Evolutionary conservation across 2,329 filamentous ascomycete species (phyloP).

Genomic region (Aspergillus sp.): DNA sequence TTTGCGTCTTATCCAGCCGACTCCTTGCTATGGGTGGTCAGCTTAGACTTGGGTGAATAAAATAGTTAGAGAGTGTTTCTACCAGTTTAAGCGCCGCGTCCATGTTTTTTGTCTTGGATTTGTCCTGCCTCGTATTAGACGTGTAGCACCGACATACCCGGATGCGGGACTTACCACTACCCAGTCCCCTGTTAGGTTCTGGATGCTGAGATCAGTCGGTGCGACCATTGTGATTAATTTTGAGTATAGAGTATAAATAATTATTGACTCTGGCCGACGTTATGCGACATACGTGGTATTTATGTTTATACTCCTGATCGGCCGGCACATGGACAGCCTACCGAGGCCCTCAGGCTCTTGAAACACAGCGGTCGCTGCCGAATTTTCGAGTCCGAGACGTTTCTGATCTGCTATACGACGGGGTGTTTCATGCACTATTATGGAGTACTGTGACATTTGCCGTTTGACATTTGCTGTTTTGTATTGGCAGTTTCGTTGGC

Average conservation of each 20-base stretch:
- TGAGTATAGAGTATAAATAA: not conserved
- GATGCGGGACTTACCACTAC: not conserved
- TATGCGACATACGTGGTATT: too few relatives aligned
- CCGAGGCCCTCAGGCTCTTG: too few relatives aligned
- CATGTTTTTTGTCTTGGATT: not conserved
- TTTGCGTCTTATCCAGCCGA: slow-evolving; percentile 3
- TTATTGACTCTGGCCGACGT: too few relatives aligned
- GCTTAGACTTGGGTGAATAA: not conserved
- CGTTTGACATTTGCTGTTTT: too few relatives aligned
- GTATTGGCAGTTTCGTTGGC: too few relatives aligned
- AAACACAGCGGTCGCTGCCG: too few relatives aligned
- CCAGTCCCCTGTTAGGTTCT: not conserved
- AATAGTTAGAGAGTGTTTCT: not conserved
- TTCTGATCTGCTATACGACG: too few relatives aligned
- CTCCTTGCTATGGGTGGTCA: not conserved
- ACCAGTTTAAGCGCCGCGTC: slow-evolving; percentile 1
- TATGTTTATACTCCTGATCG: too few relatives aligned
- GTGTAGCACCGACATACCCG: not conserved
- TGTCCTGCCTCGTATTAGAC: not conserved
- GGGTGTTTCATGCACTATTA: too few relatives aligned
- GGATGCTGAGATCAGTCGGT: not conserved
- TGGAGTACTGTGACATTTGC: too few relatives aligned
- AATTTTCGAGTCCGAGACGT: too few relatives aligned
- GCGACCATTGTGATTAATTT: not conserved
- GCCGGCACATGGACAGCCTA: too few relatives aligned